Conservation (phyloP, 108 stramenopile genomes). For the Mayamaea pseudoterrestris region DNA sequence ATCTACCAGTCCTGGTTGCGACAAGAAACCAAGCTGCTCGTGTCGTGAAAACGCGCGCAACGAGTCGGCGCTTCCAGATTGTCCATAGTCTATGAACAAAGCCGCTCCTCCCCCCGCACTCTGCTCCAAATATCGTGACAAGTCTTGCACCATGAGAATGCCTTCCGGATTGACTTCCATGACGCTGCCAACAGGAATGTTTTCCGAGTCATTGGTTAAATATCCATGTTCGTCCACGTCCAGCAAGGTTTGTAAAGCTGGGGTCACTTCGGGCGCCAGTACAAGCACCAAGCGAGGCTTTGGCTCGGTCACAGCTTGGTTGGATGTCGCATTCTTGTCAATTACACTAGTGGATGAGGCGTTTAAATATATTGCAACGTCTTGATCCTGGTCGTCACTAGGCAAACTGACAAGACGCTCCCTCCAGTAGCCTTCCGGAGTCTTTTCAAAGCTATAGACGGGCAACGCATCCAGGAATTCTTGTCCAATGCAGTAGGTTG, state of each 20-base stretch:
- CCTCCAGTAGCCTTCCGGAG: slow-evolving; percentile 79
- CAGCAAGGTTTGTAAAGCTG: slow-evolving; percentile 57
- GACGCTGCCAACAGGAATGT: slow-evolving; percentile 51
- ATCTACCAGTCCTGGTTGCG: slow-evolving; percentile 85
- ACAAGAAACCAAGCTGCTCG: slow-evolving; percentile 70
- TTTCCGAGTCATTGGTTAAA: slow-evolving; percentile 17
- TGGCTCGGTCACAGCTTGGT: neutral
- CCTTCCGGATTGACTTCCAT: slow-evolving; percentile 92
- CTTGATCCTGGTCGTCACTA: slow-evolving; percentile 7
- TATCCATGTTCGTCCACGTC: slow-evolving; percentile 22
- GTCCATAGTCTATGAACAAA: slow-evolving; percentile 95
- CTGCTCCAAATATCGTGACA: slow-evolving; percentile 59
- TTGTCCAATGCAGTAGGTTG: slow-evolving; percentile 71
- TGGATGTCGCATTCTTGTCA: neutral
- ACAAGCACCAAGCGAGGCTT: slow-evolving; percentile 70
- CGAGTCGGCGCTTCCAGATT: slow-evolving; percentile 74
- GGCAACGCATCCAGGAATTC: slow-evolving; percentile 95
- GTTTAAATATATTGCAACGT: slow-evolving; percentile 4
- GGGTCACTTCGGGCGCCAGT: slow-evolving; percentile 64
- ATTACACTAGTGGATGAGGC: slow-evolving; percentile 13
- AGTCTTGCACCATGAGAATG: slow-evolving; percentile 71
- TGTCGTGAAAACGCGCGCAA: slow-evolving; percentile 86
- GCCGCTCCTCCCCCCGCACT: slow-evolving; percentile 74
- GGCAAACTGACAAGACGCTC: slow-evolving; percentile 90
- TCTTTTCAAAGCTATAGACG: slow-evolving; percentile 85